Evolutionary conservation across 768 basidiomycete species (phyloP).

Genomic region (Russula vinacea): DNA sequence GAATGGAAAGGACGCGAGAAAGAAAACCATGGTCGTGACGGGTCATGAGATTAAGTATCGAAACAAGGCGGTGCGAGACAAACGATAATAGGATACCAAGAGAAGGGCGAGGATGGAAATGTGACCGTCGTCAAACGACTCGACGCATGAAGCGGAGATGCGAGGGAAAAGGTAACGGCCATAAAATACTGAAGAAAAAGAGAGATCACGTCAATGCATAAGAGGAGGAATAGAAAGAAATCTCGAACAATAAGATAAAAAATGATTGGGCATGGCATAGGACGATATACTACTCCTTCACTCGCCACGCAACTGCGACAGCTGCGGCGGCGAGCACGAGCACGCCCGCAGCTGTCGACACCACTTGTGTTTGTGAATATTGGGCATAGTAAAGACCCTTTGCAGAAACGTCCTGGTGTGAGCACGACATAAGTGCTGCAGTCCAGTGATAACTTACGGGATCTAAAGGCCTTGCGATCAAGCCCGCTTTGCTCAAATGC

Average conservation of each 20-base stretch:
- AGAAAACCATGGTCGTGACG: constrained; percentile 25
- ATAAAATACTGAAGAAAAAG: constrained; percentile 27
- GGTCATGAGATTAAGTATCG: constrained; percentile 30
- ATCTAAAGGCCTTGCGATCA: constrained; percentile 13
- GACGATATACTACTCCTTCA: constrained; percentile 26
- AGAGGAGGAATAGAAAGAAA: constrained; percentile 8
- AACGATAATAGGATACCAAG: constrained; percentile 26
- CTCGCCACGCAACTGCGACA: constrained; percentile 30
- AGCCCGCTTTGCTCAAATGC: constrained; percentile 11
- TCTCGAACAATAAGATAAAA: constrained; percentile 28
- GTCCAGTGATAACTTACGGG: constrained; percentile 3
- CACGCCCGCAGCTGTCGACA: constrained; percentile 30
- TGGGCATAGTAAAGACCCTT: constrained; percentile 15
- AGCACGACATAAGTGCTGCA: too few relatives aligned
- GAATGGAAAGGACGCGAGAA: constrained; percentile 1
- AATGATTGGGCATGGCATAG: constrained; percentile 1
- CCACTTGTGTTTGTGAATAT: constrained; percentile 18
- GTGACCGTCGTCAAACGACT: constrained; percentile 12
- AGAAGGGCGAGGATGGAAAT: not conserved
- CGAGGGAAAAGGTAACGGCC: constrained; percentile 16
- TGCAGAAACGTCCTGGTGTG: not conserved
- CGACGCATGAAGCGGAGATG: constrained; percentile 4
- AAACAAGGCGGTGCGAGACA: constrained; percentile 16
- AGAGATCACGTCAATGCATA: constrained; percentile 22
- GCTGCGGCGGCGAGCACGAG: constrained; percentile 30